Percentiles rank a stretch among this genome's conserved stretches.
Conservation (phyloP, 805 yeast genomes). For the Suhomyces sp. region DNA sequence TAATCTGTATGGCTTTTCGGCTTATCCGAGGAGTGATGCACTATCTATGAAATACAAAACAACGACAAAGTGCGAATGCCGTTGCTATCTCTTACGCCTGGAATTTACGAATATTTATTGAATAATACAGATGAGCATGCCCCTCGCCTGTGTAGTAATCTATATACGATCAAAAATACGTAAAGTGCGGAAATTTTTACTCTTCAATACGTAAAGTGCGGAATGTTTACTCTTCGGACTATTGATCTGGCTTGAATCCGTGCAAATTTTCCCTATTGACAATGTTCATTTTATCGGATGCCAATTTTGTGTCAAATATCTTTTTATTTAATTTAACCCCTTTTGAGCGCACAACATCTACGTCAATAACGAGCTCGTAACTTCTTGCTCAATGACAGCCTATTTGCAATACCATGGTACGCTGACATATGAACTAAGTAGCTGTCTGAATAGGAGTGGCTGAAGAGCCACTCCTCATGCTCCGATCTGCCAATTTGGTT, state of each 20-base stretch:
- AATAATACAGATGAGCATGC: too few species aligned
- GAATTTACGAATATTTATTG: not conserved
- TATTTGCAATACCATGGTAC: too few species aligned
- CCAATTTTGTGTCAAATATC: not conserved
- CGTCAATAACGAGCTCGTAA: too few species aligned
- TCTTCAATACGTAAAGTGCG: too few species aligned
- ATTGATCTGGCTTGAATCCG: not conserved
- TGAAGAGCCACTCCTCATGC: too few species aligned
- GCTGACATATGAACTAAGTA: too few species aligned
- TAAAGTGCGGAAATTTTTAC: too few species aligned
- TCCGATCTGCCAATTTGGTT: not conserved
- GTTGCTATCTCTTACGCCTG: not conserved
- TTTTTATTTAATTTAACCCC: not conserved
- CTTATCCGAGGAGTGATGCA: not conserved
- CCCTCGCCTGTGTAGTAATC: too few species aligned
- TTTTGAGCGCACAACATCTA: not conserved
- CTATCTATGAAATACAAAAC: not conserved
- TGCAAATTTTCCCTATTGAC: not conserved
- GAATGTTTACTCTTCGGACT: too few species aligned
- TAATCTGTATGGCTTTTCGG: not conserved
- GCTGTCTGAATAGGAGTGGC: too few species aligned
- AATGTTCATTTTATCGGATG: not conserved
- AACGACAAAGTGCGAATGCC: not conserved
- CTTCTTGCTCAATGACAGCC: too few species aligned
- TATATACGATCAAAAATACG: too few species aligned